Evolutionary conservation across 202 grass and related monocot genomes (phyloP), one percentile per base, ranked within the genome.

Genomic region (Schoenoplectus tabernaemontani): DNA sequence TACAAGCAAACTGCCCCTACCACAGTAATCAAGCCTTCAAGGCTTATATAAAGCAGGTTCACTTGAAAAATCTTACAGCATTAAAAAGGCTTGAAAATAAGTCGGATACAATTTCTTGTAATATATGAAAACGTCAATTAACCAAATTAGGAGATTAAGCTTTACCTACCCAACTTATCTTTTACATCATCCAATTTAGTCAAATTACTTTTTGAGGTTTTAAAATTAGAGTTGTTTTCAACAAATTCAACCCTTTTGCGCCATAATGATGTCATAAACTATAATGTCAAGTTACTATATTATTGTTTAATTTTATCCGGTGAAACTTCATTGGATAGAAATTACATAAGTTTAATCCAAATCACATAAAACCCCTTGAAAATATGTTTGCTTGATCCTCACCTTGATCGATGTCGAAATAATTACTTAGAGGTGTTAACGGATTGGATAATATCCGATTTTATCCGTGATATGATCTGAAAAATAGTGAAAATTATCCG

Each of bases 111-210:
- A 10, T 46, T 43, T 53, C 6, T n/a, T 74, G 13, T 17, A 74
- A 53, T 17, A 54, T 54, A 74, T 54, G 70, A 74, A 26, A 74
- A 20, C 3, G 16, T 74, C 70, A 72, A 74, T 74, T 74, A 59
- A 34, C 11, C 5, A 70, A 71, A 19, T 47, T 7, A 57, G n/a
- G 41, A 53, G 48, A 82, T 10, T 12, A 82, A n/a, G n/a, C n/a
- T n/a, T n/a, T n/a, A 68, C 53, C 51, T 64, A 47, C 15, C 42
- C 22, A 48, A 36, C 57, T 46, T 80, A 38, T 64, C 57, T 65
- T 63, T 64, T 47, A 63, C 61, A 64, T 80, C 61, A 63, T 64
- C 77, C 16, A 63, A 28, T 64, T 59, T 44, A 59, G 48, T 70
- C 68, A 72, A 59, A 60, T 50, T 62, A 17, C 15, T 56, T 85